Base-by-base conservation (phyloP, 2,329 filamentous ascomycete genomes). In the Emmonsiellopsis sp. region DNA sequence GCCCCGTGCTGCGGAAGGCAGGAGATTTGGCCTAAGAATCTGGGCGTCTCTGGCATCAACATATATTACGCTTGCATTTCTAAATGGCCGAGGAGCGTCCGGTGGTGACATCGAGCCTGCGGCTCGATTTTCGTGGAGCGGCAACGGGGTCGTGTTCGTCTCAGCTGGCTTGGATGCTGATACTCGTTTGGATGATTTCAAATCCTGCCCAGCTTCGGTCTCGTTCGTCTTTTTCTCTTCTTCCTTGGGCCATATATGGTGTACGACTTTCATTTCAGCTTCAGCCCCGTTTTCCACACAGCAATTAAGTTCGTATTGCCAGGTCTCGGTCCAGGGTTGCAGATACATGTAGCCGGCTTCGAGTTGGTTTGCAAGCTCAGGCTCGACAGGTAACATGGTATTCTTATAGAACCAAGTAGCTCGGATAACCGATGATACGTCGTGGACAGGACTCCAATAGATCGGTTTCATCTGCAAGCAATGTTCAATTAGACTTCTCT, bases 341-440 rank as follows among this genome's bases (percentile, higher is more conserved):
- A 97, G 75, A 63, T 95, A 88, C 53, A 86, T 75, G 65, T 95
- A 98, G 5, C 92, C 91, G n/a, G 84, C 80, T 67, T 98, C 93
- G 1, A 98, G 77, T 68, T 91, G 89, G 62, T 97, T 98, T 7
- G 93, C 90, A 36, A 96, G 85, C 13, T 82, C 75, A 0, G 88
- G 81, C 57, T 95, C 88, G 5, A 98, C 81, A 0, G 93, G 93
- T 55, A 88, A 75, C 90, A 97, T 95, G 1, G 87, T 92, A 64
- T 96, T 91, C 72, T 86, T 87, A 70, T 97, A 97, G 67, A 98
- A 98, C 93, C 93, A 98, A 0, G 92, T 97, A 0, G 87, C 90
- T 59, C 93, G 80, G 54, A 86, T 78, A 1, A 97, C 90, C 37
- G 84, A 77, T 6, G 88, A 86, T 34, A 94, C 81, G 63, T 97